phyloP scores from a whole-genome alignment of 2,329 filamentous ascomycete genomes.

The Cryphonectria nitschkei region DNA sequence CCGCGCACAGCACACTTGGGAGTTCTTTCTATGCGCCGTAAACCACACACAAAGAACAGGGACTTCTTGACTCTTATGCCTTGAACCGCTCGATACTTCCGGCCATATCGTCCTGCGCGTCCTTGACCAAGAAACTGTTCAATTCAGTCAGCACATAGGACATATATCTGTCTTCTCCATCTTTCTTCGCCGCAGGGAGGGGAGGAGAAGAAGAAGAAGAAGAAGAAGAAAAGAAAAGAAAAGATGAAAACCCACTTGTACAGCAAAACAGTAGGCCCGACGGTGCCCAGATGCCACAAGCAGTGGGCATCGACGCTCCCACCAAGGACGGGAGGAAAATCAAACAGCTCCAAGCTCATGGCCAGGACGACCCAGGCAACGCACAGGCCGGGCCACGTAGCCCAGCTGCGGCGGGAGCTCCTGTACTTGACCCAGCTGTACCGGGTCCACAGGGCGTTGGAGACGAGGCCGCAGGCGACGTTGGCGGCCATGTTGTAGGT shows the following conservation, averaged over 20 bases:
- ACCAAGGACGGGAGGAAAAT: slow-evolving; percentile 79
- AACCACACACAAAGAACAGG: too few species aligned
- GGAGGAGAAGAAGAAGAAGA: neutral
- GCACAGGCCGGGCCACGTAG: slow-evolving; percentile 85
- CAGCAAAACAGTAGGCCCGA: slow-evolving; percentile 85
- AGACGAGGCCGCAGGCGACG: slow-evolving; percentile 76
- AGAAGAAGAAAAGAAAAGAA: too few species aligned
- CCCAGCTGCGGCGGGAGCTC: slow-evolving; percentile 74
- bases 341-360: slow-evolving; percentile 94
- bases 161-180: neutral
- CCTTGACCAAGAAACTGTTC: slow-evolving; percentile 79
- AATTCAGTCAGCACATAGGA: slow-evolving; percentile 32
- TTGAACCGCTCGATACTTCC: slow-evolving; percentile 67
- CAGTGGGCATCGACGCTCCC: slow-evolving; percentile 91
- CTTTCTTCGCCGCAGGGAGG: neutral
- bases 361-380: slow-evolving; percentile 90
- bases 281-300: slow-evolving; percentile 93
- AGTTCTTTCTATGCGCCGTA: neutral
- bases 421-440: slow-evolving; percentile 79
- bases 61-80: slow-evolving; percentile 46
- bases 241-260: slow-evolving; percentile 74
- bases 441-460: slow-evolving; percentile 83
- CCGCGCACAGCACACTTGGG: neutral
- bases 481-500: slow-evolving; percentile 98
- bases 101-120: slow-evolving; percentile 81